phyloP scores from a whole-genome alignment of 345 rosid species.

The Rubroshorea leprosula region DNA sequence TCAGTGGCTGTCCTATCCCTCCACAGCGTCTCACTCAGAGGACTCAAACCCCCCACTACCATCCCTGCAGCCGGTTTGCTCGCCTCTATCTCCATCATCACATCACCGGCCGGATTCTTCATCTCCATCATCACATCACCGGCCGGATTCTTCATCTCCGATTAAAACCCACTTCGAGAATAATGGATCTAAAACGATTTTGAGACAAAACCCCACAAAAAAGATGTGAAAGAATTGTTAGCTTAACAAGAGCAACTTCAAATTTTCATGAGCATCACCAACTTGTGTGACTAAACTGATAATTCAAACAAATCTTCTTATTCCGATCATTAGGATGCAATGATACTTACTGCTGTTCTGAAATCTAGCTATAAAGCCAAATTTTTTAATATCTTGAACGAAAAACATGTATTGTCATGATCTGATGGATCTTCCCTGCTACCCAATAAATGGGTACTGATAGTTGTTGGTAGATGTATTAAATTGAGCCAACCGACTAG shows the following conservation, averaged over 20 bases:
- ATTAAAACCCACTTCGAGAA: no score
- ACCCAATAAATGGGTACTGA: constrained; percentile 16
- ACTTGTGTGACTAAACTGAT: neutral
- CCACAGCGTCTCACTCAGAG: constrained; percentile 77
- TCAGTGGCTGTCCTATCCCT: constrained; percentile 52
- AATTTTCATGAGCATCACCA: no score
- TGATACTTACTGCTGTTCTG: neutral
- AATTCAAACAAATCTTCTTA: neutral
- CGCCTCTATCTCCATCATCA: constrained; percentile 65
- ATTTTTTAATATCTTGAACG: no score
- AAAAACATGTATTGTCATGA: neutral
- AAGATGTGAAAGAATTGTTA: neutral
- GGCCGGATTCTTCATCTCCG: constrained; percentile 37
- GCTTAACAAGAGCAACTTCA: no score
- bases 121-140: constrained; percentile 41
- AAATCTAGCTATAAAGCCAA: neutral
- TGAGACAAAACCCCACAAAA: neutral
- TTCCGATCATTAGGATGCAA: neutral
- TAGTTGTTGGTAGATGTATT: constrained; percentile 39
- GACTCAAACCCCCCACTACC: constrained; percentile 58
- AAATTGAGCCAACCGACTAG: constrained; percentile 21
- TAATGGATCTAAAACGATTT: neutral
- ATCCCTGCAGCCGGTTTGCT: constrained; percentile 44
- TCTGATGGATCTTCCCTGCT: no score
- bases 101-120: constrained; percentile 15